Conservation (phyloP, 108 stramenopile species). For the Nitzschia palea region DNA sequence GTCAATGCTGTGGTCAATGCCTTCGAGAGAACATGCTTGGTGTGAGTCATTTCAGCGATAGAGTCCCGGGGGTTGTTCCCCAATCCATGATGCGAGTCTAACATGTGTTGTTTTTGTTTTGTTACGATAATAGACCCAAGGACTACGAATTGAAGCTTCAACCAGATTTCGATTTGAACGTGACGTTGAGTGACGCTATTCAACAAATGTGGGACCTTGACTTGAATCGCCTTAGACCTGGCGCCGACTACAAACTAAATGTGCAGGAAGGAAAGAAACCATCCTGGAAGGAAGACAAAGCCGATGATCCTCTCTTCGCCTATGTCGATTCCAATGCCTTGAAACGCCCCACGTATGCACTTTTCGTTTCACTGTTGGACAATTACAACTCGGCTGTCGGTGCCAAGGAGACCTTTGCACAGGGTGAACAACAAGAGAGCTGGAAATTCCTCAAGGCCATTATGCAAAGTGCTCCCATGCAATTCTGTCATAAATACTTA, state of each 20-base stretch:
- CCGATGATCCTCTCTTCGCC: constrained; percentile 80
- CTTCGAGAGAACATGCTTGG: constrained; percentile 49
- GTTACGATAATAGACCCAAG: constrained; percentile 12
- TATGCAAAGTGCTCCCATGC: constrained; percentile 89
- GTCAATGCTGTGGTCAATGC: constrained; percentile 69
- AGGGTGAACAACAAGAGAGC: constrained; percentile 66
- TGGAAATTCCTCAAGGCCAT: constrained; percentile 61
- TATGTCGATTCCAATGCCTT: constrained; percentile 48
- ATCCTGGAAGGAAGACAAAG: constrained; percentile 74
- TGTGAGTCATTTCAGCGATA: constrained; percentile 19
- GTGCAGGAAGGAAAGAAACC: constrained; percentile 87
- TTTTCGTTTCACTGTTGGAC: constrained; percentile 80
- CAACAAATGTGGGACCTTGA: constrained; percentile 91
- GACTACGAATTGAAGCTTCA: constrained; percentile 24
- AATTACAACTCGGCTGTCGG: constrained; percentile 79
- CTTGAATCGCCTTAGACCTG: constrained; percentile 74
- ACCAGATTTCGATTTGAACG: constrained; percentile 30
- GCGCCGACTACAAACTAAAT: constrained; percentile 76
- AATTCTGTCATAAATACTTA: constrained; percentile 85
- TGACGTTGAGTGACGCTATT: constrained; percentile 49
- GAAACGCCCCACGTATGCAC: constrained; percentile 74
- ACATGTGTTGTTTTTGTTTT: background rate
- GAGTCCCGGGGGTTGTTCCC: background rate
- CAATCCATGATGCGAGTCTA: constrained; percentile 18
- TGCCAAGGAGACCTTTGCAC: constrained; percentile 56